Base-by-base conservation (phyloP, 306 rosid species). In the Aeschynomene evenia region DNA sequence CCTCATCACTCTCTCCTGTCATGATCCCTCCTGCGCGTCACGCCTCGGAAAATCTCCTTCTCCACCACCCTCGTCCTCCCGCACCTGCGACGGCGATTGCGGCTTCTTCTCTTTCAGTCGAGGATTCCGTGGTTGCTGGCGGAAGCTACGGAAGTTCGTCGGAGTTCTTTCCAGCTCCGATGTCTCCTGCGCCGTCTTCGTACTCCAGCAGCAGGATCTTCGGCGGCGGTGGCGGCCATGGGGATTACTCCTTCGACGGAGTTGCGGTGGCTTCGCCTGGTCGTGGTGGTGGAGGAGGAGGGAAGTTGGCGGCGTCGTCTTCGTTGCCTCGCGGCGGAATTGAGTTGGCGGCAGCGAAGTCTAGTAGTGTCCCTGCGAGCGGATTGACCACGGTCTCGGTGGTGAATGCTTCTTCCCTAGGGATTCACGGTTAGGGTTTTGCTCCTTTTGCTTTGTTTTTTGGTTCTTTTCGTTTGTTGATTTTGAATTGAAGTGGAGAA, bases 301-400 rank as follows among this genome's bases (percentile, higher is more conserved):
- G 40, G 7, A 68, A 65, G 23, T 77, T 49, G 34, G 73, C 79
- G 21, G 62, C 82, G 34, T 70, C 79, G 21, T 68, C 82, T 2
- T 77, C 82, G 43, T 55, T 81, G 49, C 71, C 77, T 13, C 69
- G 74, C 2, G 79, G 82, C 16, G 84, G 75, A 15, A 75, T 80
- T 46, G 85, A 71, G 52, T 39, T 66, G 62, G 71, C 77, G 10
- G 77, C 57, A 7, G 54, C 78, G 56, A 80, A 81, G 42, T 71
- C 88, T 42, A 68, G 80, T 22, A 79, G 83, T 4, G 89, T 87
- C 31, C 89, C 86, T 23, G 81, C 78, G 24, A 76, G 86, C 49
- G 80, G 75, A 43, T 55, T 87, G 76, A 83, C 79, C 29, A 85
- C 84, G 0, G 84, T 80, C 11, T 81, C 79, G 18, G 81, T 71